phyloP scores from a whole-genome alignment of 2,329 filamentous ascomycete genomes.

The Diaporthe eres region DNA sequence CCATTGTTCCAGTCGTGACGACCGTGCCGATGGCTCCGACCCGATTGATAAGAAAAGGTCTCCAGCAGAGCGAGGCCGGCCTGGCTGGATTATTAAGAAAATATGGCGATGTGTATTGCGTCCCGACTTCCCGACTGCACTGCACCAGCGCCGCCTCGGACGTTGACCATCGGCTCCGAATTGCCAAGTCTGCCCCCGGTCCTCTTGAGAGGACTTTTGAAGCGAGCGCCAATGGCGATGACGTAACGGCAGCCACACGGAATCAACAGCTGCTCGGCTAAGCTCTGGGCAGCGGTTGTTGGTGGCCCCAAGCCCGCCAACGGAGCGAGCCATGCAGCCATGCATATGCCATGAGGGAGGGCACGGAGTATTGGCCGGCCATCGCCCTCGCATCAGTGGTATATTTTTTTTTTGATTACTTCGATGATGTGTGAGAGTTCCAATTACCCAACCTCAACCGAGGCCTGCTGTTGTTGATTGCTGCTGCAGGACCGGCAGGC shows the following conservation, averaged over 20 bases:
- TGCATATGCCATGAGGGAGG: conserved; percentile 14
- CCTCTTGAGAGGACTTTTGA: not conserved
- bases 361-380: not conserved
- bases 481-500: conserved; percentile 1
- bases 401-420: not conserved
- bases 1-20: not conserved
- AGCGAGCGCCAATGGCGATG: not conserved
- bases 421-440: not conserved
- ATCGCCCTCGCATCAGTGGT: not conserved
- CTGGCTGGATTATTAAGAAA: not conserved
- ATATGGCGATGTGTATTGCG: no score
- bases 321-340: not conserved
- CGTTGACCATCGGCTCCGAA: conserved; percentile 30
- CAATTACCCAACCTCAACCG: not conserved
- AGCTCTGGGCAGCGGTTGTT: conserved; percentile 23
- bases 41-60: not conserved
- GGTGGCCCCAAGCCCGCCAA: conserved; percentile 14
- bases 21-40: not conserved
- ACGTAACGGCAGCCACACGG: conserved; percentile 19
- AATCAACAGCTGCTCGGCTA: conserved; percentile 14
- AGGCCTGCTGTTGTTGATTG: not conserved
- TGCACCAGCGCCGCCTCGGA: conserved; percentile 13
- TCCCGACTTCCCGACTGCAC: not conserved
- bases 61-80: not conserved
- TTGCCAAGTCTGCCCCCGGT: conserved; percentile 12